A percentile compares a stretch with the other conserved stretches of the same genome.
Evolutionary conservation across 1,284 basidiomycete genomes (phyloP).

Genomic region (Somion occarium): DNA sequence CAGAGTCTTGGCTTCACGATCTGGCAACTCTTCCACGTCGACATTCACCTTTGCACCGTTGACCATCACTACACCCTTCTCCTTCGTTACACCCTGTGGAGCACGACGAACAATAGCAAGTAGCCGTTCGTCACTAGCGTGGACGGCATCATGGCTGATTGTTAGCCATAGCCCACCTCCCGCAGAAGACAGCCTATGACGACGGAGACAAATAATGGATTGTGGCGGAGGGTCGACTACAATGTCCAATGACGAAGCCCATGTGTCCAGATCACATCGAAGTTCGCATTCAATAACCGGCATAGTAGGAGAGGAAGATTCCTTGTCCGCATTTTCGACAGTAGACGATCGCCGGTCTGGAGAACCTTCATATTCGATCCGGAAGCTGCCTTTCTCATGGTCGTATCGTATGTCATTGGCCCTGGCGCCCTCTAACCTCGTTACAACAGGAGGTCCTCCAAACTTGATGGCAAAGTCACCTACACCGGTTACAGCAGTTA

Average conservation of each 20-base stretch:
- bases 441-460: slow-evolving; percentile 89
- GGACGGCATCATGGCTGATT: slow-evolving; percentile 80
- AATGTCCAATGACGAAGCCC: slow-evolving; percentile 85
- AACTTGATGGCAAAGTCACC: slow-evolving; percentile 94
- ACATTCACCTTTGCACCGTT: slow-evolving; percentile 87
- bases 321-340: slow-evolving; percentile 12
- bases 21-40: slow-evolving; percentile 89
- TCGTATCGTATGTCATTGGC: slow-evolving; percentile 78
- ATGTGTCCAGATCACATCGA: slow-evolving; percentile 90
- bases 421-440: slow-evolving; percentile 79
- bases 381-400: slow-evolving; percentile 79
- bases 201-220: slow-evolving; percentile 76
- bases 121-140: slow-evolving; percentile 74
- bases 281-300: slow-evolving; percentile 88
- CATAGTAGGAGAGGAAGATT: slow-evolving; percentile 22
- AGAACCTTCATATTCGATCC: slow-evolving; percentile 81
- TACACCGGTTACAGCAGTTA: slow-evolving; percentile 79
- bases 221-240: slow-evolving; percentile 94
- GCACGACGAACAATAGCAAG: slow-evolving; percentile 76
- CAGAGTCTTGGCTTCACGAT: slow-evolving; percentile 83
- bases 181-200: slow-evolving; percentile 82
- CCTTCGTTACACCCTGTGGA: slow-evolving; percentile 50
- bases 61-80: slow-evolving; percentile 80
- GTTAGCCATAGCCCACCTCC: slow-evolving; percentile 98
- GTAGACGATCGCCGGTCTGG: slow-evolving; percentile 41